These are phyloP conservation scores for Samsoniella hepiali DNA, from an alignment of 2,329 filamentous ascomycete species.

Conservation along the genomic window DNA sequence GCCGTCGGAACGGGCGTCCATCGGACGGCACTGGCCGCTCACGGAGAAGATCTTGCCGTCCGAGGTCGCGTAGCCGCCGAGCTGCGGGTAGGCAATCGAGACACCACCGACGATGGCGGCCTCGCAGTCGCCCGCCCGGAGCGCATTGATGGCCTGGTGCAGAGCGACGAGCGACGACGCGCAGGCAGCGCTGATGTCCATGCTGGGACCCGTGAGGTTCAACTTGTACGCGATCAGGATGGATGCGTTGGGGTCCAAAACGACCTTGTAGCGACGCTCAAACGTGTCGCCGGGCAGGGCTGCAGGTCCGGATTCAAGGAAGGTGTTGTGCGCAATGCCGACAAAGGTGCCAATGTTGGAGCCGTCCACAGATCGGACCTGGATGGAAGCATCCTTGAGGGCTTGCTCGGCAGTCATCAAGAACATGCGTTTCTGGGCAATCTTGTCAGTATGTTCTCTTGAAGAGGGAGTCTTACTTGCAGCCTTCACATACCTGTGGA, in stretches of 20 bases:
- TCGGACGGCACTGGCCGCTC: conserved; percentile 44
- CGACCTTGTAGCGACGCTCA: conserved; percentile 5
- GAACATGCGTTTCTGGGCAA: conserved; percentile 8
- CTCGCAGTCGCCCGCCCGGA: conserved; percentile 33
- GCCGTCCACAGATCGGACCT: not conserved
- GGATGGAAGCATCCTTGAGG: conserved; percentile 2
- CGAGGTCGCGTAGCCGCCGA: conserved; percentile 25
- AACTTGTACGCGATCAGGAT: conserved; percentile 39
- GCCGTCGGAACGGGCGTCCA: conserved; percentile 28
- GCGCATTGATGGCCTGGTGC: conserved; percentile 25
- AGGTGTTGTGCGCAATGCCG: conserved; percentile 16
- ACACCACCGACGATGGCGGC: conserved; percentile 34
- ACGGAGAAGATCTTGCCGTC: conserved; percentile 39
- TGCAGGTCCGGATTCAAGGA: conserved; percentile 14
- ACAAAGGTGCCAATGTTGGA: conserved; percentile 23
- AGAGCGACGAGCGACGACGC: conserved; percentile 33
- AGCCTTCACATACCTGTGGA: not conserved
- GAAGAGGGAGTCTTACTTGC: too few relatives aligned
- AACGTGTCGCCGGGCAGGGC: not conserved
- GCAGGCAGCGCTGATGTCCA: conserved; percentile 36
- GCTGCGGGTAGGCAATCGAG: conserved; percentile 22
- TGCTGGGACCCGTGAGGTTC: conserved; percentile 34
- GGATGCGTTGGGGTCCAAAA: conserved; percentile 31
- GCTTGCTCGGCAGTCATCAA: conserved; percentile 3
- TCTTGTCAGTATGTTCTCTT: not conserved